These are phyloP conservation scores for Psilocybe azurescens DNA, from an alignment of 768 basidiomycete species.

Conservation along the genomic window DNA sequence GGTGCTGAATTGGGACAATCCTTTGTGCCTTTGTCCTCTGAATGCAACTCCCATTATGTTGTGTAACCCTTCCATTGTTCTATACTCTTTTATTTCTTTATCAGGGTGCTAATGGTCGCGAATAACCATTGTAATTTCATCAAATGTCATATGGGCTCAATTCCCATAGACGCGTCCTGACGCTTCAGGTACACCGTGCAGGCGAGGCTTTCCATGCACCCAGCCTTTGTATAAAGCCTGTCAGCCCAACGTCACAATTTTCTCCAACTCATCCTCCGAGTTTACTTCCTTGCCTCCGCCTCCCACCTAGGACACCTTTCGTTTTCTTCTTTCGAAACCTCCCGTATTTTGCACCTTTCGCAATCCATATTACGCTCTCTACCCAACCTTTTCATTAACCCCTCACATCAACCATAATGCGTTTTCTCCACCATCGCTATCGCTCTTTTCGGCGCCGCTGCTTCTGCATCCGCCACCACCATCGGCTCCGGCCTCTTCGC, in stretches of 20 bases:
- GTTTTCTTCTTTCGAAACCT: conserved; percentile 4
- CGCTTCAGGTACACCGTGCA: conserved; percentile 20
- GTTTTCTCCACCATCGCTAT: conserved; percentile 50
- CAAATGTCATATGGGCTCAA: conserved; percentile 12
- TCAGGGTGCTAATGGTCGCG: conserved; percentile 3
- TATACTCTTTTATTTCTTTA: conserved; percentile 12
- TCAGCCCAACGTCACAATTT: neutral
- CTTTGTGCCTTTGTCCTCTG: conserved; percentile 38
- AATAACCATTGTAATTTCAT: conserved; percentile 7
- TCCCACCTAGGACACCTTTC: conserved; percentile 24
- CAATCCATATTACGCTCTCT: conserved; percentile 15
- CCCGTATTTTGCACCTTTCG: conserved; percentile 15
- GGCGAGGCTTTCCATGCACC: neutral
- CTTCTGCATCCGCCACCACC: conserved; percentile 41
- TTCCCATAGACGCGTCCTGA: conserved; percentile 6
- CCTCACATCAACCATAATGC: conserved; percentile 49
- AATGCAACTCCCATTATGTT: conserved; percentile 35
- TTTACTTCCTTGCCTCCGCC: conserved; percentile 18
- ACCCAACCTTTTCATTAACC: conserved; percentile 24
- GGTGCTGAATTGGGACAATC: conserved; percentile 22
- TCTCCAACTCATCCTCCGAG: conserved; percentile 29
- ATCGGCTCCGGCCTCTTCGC: conserved; percentile 23
- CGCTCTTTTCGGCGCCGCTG: conserved; percentile 44
- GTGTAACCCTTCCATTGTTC: conserved; percentile 17
- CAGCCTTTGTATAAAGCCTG: conserved; percentile 22